Evolutionary conservation across 805 yeast genomes (phyloP).

Genomic region (Grigorovia transvaalensis): DNA sequence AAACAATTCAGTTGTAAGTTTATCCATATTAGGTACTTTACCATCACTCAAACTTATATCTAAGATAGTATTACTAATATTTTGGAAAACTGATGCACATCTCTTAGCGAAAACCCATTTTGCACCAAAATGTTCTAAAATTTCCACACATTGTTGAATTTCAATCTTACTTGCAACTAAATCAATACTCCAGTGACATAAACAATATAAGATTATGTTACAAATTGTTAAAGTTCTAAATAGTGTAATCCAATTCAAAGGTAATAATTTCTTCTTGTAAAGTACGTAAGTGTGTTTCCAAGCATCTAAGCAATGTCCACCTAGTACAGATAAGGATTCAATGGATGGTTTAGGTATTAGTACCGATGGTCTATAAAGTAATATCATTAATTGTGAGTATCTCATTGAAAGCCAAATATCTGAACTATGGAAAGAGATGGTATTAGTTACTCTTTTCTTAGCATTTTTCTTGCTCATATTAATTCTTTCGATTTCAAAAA

Average conservation of each 20-base stretch:
- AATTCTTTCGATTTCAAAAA: slow-evolving; percentile 18
- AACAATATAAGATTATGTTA: slow-evolving; percentile 37
- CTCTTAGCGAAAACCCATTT: slow-evolving; percentile 39
- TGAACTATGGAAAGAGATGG: slow-evolving; percentile 28
- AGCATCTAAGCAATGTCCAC: slow-evolving; percentile 37
- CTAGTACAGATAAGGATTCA: slow-evolving; percentile 33
- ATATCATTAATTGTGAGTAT: slow-evolving; percentile 37
- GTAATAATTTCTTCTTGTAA: slow-evolving; percentile 35
- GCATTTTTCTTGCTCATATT: slow-evolving; percentile 15
- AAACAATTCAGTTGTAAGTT: slow-evolving; percentile 32
- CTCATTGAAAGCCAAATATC: slow-evolving; percentile 31
- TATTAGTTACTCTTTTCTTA: slow-evolving; percentile 5
- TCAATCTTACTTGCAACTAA: slow-evolving; percentile 37
- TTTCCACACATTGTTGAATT: slow-evolving; percentile 36
- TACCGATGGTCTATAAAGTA: slow-evolving; percentile 41
- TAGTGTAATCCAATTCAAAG: slow-evolving; percentile 41
- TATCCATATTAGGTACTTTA: slow-evolving; percentile 32
- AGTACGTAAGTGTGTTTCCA: slow-evolving; percentile 37
- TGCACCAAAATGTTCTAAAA: slow-evolving; percentile 36
- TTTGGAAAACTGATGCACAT: slow-evolving; percentile 36
- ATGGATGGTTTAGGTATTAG: slow-evolving; percentile 36
- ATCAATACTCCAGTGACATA: slow-evolving; percentile 39
- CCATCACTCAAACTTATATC: slow-evolving; percentile 34
- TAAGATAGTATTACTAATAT: slow-evolving; percentile 34
- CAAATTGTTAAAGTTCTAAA: slow-evolving; percentile 39